Conservation (phyloP, 805 yeast genomes). For the Pichia deserticola region DNA sequence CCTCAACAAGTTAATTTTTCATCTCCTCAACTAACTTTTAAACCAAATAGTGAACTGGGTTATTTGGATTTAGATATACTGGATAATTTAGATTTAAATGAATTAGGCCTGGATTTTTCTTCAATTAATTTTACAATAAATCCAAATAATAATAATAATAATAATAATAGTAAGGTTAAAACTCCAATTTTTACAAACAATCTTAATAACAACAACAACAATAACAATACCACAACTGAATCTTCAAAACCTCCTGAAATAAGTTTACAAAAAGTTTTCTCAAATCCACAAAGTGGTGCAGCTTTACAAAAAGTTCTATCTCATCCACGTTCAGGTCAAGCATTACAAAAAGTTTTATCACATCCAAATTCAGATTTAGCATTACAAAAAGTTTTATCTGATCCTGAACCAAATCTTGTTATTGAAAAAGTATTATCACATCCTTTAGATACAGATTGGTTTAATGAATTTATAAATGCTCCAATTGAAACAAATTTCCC, state of each 20-base stretch:
- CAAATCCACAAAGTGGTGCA: constrained; percentile 12
- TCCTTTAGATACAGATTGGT: constrained; percentile 45
- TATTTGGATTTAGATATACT: constrained; percentile 28
- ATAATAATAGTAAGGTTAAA: background rate
- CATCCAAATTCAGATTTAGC: constrained; percentile 15
- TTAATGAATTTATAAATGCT: constrained; percentile 60
- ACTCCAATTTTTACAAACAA: background rate
- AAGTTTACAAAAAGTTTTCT: constrained; percentile 10
- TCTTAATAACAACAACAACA: background rate
- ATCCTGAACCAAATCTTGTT: constrained; percentile 13
- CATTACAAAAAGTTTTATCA: constrained; percentile 12
- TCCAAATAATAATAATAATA: constrained; percentile 1
- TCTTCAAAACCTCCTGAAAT: constrained; percentile 3
- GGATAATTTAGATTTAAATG: constrained; percentile 20
- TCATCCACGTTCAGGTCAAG: constrained; percentile 13
- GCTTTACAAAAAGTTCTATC: constrained; percentile 14
- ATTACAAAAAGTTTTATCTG: constrained; percentile 13
- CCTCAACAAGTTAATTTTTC: constrained; percentile 75
- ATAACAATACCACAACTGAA: background rate
- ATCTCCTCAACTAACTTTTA: constrained; percentile 54
- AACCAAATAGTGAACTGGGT: constrained; percentile 23
- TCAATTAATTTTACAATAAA: constrained; percentile 4
- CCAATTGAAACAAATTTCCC: constrained; percentile 57
- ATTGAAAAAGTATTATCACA: constrained; percentile 9
- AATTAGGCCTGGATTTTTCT: constrained; percentile 17